Evolutionary conservation across 345 rosid genomes (phyloP).

Genomic region (Melaleuca quinquenervia): DNA sequence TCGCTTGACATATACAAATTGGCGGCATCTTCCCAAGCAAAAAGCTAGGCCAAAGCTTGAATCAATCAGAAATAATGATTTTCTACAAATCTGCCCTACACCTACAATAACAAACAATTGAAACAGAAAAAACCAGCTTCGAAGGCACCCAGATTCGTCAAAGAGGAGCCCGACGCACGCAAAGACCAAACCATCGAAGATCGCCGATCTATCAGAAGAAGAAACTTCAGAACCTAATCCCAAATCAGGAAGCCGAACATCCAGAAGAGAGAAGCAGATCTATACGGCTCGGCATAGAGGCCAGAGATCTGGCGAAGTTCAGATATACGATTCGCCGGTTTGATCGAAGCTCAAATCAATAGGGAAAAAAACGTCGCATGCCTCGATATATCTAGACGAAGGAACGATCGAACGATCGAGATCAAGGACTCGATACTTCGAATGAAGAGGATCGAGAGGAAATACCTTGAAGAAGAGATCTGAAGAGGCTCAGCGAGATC

Average conservation of each 20-base stretch:
- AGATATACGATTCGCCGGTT: neutral
- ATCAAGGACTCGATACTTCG: neutral
- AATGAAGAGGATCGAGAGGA: neutral
- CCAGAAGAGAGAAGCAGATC: neutral
- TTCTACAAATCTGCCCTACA: neutral
- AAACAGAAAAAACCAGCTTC: neutral
- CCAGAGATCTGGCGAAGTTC: neutral
- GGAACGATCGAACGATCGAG: neutral
- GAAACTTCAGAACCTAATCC: neutral
- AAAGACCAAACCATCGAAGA: too few relatives aligned
- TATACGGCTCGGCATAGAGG: neutral
- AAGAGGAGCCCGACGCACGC: too few relatives aligned
- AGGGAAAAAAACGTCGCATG: neutral
- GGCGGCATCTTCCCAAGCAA: neutral
- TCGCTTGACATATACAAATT: neutral
- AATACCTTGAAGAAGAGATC: neutral
- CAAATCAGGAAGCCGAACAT: neutral
- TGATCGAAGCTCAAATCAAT: neutral
- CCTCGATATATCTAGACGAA: neutral
- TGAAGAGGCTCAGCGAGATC: neutral
- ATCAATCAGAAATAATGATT: neutral
- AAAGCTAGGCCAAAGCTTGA: neutral
- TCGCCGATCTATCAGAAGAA: too few relatives aligned
- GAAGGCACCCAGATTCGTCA: too few relatives aligned
- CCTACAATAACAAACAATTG: neutral